Conservation (phyloP, 441 rosid species). For the Cnidoscolus chayamansa region DNA sequence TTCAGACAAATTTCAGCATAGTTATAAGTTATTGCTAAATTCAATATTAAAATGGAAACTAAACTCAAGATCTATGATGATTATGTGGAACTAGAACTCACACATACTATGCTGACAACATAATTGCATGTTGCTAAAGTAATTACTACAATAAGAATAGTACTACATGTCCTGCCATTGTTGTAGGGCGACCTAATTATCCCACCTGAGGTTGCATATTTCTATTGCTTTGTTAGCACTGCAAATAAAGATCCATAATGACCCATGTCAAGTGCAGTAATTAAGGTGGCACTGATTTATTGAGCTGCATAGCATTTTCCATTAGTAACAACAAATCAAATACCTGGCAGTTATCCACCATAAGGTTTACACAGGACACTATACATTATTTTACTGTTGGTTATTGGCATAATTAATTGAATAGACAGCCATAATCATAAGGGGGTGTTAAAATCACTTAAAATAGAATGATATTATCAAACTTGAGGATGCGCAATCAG, state of each 20-base stretch:
- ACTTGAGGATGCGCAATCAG: background rate
- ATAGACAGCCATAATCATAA: slow-evolving; percentile 7
- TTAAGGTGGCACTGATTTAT: background rate
- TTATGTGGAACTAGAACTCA: background rate
- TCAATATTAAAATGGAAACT: slow-evolving; percentile 2
- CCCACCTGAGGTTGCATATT: background rate
- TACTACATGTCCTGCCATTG: background rate
- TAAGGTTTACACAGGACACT: background rate
- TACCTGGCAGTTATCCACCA: background rate
- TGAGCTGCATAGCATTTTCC: background rate
- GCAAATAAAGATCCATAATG: no score
- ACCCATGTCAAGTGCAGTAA: no score
- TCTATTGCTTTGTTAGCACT: background rate
- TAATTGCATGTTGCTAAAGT: background rate
- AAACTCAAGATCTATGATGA: slow-evolving; percentile 4
- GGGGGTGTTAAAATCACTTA: background rate
- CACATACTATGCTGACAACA: background rate
- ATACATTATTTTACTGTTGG: background rate
- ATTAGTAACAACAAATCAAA: background rate
- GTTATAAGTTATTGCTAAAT: slow-evolving; percentile 11
- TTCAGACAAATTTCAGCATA: slow-evolving; percentile 26
- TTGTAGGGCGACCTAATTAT: background rate
- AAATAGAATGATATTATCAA: slow-evolving; percentile 4
- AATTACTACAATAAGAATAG: background rate
- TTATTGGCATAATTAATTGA: background rate